Evolutionary conservation across 164 flowering plant species (phyloP).

Genomic region (Magnolia kwangsiensis): DNA sequence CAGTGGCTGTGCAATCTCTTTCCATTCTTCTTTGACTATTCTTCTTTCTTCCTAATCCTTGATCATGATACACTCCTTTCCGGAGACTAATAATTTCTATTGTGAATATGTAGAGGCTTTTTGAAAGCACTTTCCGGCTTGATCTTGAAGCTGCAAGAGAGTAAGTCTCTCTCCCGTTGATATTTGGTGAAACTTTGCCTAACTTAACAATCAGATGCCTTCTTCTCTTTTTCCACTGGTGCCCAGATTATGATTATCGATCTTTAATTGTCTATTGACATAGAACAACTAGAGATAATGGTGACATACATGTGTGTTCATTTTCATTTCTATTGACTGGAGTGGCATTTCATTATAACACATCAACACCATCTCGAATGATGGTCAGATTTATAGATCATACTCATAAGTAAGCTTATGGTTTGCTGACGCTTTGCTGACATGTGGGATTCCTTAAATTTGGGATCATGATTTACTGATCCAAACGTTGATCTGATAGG

Average conservation of each 20-base stretch:
- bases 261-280: too few species aligned
- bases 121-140: constrained; percentile 84
- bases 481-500: too few species aligned
- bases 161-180: constrained; percentile 38
- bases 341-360: too few species aligned
- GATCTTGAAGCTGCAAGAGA: constrained; percentile 88
- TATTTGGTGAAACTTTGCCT: background rate
- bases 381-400: too few species aligned
- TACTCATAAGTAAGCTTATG: too few species aligned
- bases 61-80: background rate
- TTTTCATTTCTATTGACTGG: too few species aligned
- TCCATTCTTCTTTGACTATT: background rate
- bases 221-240: background rate
- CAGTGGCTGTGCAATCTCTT: background rate
- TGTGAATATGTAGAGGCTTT: constrained; percentile 62
- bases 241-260: background rate
- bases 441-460: background rate
- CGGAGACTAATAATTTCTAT: background rate
- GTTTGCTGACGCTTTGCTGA: background rate
- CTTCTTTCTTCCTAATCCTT: background rate
- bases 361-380: too few species aligned
- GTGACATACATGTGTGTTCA: too few species aligned
- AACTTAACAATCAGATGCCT: background rate
- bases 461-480: too few species aligned
- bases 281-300: too few species aligned